These are phyloP conservation scores for Adiantum capillusveneris DNA, from an alignment of 75 land plant species.

Conservation along the genomic window DNA sequence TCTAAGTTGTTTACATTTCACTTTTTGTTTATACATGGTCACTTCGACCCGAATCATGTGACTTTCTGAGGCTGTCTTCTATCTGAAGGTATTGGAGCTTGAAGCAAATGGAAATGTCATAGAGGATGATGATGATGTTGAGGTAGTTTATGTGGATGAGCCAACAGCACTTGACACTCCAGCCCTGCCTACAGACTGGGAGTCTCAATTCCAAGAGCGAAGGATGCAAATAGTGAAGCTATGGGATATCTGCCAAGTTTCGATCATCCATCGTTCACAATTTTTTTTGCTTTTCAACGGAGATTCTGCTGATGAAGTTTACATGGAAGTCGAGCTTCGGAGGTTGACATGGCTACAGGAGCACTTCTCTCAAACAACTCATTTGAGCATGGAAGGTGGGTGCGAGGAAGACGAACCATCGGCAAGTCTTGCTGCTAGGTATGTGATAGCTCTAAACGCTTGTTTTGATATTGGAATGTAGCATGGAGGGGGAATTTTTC, in stretches of 20 bases:
- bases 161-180: constrained; percentile 12
- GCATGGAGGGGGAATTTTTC: too few species aligned
- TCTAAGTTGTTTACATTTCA: too few species aligned
- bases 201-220: constrained; percentile 48
- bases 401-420: constrained; percentile 37
- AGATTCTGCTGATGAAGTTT: constrained; percentile 85
- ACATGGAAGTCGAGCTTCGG: constrained; percentile 94
- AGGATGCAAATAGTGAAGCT: constrained; percentile 71
- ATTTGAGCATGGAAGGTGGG: constrained; percentile 36
- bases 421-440: constrained; percentile 58
- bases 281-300: constrained; percentile 85
- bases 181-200: constrained; percentile 53
- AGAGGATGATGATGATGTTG: constrained; percentile 15
- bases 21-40: too few species aligned
- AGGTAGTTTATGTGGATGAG: too few species aligned
- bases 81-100: constrained; percentile 72
- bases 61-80: too few species aligned
- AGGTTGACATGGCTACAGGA: constrained; percentile 76
- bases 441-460: too few species aligned
- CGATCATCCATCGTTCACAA: constrained; percentile 91
- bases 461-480: too few species aligned
- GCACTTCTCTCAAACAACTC: constrained; percentile 47
- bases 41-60: too few species aligned
- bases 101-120: constrained; percentile 56
- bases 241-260: constrained; percentile 88